Evolutionary conservation across 83 land plant genomes (phyloP), one percentile per base, ranked within the genome.

Genomic region (Isoetes engelmannii): DNA sequence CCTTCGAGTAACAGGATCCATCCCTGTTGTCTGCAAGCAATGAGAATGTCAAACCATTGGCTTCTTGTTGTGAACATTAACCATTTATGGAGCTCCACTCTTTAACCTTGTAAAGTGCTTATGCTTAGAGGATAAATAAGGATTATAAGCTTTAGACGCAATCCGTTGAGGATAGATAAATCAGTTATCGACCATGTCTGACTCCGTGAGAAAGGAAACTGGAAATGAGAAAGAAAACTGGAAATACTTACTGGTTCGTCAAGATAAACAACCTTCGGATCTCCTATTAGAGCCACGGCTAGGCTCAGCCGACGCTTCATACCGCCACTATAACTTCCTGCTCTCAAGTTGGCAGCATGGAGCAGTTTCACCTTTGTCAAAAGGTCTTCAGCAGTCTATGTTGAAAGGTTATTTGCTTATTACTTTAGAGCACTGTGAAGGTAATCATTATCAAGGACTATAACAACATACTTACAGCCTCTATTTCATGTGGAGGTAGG

Each of bases 271-370:
- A 91, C 55, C 74, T 88, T 88, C 71, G 97, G 97, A 75, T 91
- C 87, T 54, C 97, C 92, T 49, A 91, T 82, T 45, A 88, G 81
- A 15, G 97, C 85, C 49, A 88, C 81, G 4, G 92, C 97, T 68
- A 91, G 86, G 76, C 97, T 91, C 4, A 91, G 86, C 7, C 92
- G 84, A 5, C 92, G 85, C 72, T 81, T 91, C 97, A 91, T 91
- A 67, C 97, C 97, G 61, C 97, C 97, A 81, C 92, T 91, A 68
- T 86, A 91, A 67, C 81, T 82, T 20, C 84, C 89, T 45, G 83
- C 83, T 72, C 85, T 74, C 42, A 84, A 51, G 48, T 81, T 70
- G 37, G 86, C 85, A 45, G 83, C 81, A 17, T 85, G 74, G 47
- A 9, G 74, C 44, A 89, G 81, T 65, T 78, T 82, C 6, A 89